Base-by-base conservation (phyloP, 768 basidiomycete species). In the Lanmaoa rubissima region DNA sequence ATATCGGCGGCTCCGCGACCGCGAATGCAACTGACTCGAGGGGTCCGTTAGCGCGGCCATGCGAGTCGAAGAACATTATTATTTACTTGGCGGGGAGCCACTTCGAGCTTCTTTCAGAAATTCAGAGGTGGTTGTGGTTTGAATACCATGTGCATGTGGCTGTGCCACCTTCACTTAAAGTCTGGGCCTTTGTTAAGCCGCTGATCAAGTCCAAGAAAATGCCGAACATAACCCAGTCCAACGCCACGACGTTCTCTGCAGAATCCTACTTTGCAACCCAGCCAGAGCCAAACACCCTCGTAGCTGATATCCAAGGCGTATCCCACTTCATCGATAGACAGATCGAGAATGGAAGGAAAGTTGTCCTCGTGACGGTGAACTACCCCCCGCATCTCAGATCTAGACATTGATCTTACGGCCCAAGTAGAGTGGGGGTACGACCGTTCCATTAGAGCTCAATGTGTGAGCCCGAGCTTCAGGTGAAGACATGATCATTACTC, bases 401-500 rank as follows among this genome's bases (percentile, higher is more conserved):
- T 43, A 55, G 36, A 21, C 48, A 41, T 49, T 55, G 38, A 66
- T 57, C 62, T 64, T 36, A 61, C 50, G 44, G 43, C 53, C 48
- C 1, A 57, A 50, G 41, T 50, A 98, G 97, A 98, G 95, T 70
- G 97, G 96, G 53, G 96, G 97, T 57, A 99, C 97, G 17, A 98
- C 95, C 2, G 96, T 98, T 8, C 96, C 96, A 3, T 76, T 99
- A 57, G 97, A 99, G 78, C 90, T 94, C 79, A 98, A 98, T 69
- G 94, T 98, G 97, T 98, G 81, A 86, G 95, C 79, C 52, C 31
- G 48, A 38, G 53, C 48, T 42, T 35, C 44, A 48, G 40, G 48
- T 50, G 11, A 48, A 54, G 46, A 32, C 54, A 39, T 43, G 54
- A 51, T 47, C 55, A 3, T 62, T 56, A 60, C 65, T 70, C 34